Conservation (phyloP, 768 basidiomycete species). For the Hypsizygus marmoreus region DNA sequence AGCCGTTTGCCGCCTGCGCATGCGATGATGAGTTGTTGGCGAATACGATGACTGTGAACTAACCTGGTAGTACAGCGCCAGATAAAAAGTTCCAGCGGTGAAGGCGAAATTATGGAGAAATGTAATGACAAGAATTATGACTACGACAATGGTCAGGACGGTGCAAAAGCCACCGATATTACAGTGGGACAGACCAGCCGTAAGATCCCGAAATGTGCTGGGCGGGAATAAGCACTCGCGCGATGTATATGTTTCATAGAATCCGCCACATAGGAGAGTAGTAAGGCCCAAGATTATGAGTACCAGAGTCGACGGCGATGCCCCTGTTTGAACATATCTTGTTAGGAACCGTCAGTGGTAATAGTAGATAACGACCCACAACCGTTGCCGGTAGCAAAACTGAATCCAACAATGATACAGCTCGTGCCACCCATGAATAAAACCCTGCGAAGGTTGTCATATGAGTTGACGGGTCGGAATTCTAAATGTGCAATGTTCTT, state of each 20-base stretch:
- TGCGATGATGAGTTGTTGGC: conserved; percentile 4
- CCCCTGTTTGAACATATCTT: conserved; percentile 51
- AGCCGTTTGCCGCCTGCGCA: conserved; percentile 66
- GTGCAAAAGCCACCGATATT: conserved; percentile 4
- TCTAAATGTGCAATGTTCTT: conserved; percentile 32
- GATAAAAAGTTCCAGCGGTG: conserved; percentile 84
- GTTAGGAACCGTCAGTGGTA: conserved; percentile 4
- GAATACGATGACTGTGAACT: conserved; percentile 10
- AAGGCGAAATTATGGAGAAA: conserved; percentile 86
- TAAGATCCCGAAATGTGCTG: conserved; percentile 57
- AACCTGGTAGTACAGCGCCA: conserved; percentile 83
- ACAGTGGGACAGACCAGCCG: conserved; percentile 50
- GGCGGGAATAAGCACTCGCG: conserved; percentile 76
- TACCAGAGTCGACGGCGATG: conserved; percentile 56
- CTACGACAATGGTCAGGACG: conserved; percentile 37
- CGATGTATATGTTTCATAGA: conserved; percentile 68
- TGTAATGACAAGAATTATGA: conserved; percentile 63
- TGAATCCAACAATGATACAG: conserved; percentile 77
- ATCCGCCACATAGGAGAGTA: conserved; percentile 56
- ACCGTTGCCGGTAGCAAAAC: conserved; percentile 65
- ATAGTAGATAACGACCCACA: conserved; percentile 49
- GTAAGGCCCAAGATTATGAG: conserved; percentile 58
- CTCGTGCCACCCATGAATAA: conserved; percentile 78
- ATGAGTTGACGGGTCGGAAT: conserved; percentile 18
- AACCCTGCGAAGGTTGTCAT: conserved; percentile 44